phyloP scores from a whole-genome alignment of 441 rosid species.

The Adansonia gregorii region DNA sequence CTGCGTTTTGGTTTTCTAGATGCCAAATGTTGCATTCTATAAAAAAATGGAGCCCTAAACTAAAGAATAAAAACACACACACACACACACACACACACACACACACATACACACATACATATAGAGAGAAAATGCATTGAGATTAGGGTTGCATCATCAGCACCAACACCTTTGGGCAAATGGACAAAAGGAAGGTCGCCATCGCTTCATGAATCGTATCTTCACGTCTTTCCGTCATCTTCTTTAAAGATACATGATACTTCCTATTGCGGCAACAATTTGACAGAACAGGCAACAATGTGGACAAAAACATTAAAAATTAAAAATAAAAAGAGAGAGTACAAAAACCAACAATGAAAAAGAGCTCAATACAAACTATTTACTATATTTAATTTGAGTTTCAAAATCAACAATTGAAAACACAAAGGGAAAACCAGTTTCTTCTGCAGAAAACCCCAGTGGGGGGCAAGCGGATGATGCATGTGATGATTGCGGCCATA shows the following conservation, averaged over 20 bases:
- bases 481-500: conserved; percentile 39
- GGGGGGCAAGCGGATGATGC: conserved; percentile 12
- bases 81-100: neutral
- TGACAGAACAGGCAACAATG: neutral
- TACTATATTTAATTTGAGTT: neutral
- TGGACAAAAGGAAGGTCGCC: conserved; percentile 16
- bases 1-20: neutral
- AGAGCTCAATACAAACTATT: neutral
- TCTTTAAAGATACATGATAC: neutral
- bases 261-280: neutral
- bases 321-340: too few relatives aligned
- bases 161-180: neutral
- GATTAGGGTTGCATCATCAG: too few relatives aligned
- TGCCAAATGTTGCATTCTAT: neutral
- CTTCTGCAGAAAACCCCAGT: neutral
- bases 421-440: neutral
- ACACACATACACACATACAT: neutral
- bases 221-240: conserved; percentile 12
- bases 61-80: neutral
- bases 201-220: conserved; percentile 17
- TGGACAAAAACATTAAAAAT: too few relatives aligned
- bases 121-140: too few relatives aligned
- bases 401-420: conserved; percentile 1
- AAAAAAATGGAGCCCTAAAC: neutral
- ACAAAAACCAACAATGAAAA: neutral